Evolutionary conservation across 225 moss, liverwort and hornwort genomes (phyloP).

Genomic region (Pleurozium schreberi): DNA sequence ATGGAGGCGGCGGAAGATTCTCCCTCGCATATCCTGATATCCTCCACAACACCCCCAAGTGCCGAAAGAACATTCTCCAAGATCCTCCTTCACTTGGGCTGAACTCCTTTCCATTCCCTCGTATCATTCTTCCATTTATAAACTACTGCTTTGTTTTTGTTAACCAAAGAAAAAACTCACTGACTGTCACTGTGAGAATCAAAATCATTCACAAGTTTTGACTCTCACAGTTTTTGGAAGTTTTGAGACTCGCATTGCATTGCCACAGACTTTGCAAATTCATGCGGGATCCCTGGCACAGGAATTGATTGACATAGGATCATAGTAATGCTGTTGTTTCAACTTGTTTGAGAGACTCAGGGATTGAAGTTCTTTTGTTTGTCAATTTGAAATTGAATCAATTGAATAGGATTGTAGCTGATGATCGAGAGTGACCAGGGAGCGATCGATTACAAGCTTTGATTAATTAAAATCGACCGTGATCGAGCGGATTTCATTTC

Average conservation of each 20-base stretch:
- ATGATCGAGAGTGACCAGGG: neutral
- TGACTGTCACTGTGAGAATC: neutral
- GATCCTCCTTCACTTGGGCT: neutral
- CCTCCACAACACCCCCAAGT: neutral
- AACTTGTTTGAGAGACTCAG: neutral
- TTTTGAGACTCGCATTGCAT: too few relatives aligned
- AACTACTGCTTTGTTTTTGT: too few relatives aligned
- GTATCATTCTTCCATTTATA: neutral
- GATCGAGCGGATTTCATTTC: too few relatives aligned
- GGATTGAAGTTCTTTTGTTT: neutral
- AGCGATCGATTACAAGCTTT: neutral
- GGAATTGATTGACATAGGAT: neutral
- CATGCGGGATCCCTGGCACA: neutral
- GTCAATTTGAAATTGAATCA: neutral
- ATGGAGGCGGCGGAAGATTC: conserved; percentile 1
- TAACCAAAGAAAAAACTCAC: too few relatives aligned
- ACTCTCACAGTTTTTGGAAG: neutral
- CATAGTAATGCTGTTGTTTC: neutral
- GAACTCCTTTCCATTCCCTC: too few relatives aligned
- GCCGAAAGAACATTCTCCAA: neutral
- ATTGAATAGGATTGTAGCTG: too few relatives aligned
- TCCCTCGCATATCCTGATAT: conserved; percentile 9
- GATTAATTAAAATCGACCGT: too few relatives aligned
- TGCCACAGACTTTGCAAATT: neutral
- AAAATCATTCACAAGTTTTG: too few relatives aligned